Percentiles rank a stretch among this genome's conserved stretches.
These are phyloP conservation scores for Boletus coccyginus DNA, from an alignment of 768 basidiomycete genomes.

Conservation along the genomic window DNA sequence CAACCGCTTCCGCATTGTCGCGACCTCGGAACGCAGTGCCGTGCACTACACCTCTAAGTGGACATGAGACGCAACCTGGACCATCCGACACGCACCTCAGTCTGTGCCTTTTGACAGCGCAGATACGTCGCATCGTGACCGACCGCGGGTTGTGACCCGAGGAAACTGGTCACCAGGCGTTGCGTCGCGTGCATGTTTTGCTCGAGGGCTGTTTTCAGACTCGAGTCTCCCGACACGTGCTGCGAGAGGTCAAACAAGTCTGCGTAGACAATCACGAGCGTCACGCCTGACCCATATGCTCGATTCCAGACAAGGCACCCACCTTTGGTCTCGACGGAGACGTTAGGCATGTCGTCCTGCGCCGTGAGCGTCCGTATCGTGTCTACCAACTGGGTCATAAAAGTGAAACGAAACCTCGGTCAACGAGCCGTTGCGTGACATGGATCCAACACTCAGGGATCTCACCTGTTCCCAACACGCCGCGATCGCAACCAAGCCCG, in stretches of 20 bases:
- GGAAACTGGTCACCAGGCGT: conserved; percentile 56
- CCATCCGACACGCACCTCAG: conserved; percentile 48
- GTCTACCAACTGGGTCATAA: conserved; percentile 53
- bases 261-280: conserved; percentile 4
- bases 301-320: not conserved
- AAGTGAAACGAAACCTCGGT: not conserved
- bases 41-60: conserved; percentile 43
- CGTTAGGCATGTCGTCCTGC: conserved; percentile 46
- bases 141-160: conserved; percentile 34
- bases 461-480: conserved; percentile 79
- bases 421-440: not conserved
- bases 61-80: not conserved
- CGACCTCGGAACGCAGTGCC: conserved; percentile 57
- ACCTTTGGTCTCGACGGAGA: conserved; percentile 45
- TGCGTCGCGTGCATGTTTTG: conserved; percentile 58
- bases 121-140: conserved; percentile 40
- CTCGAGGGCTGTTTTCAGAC: conserved; percentile 43
- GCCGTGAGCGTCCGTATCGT: conserved; percentile 59
- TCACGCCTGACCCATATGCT: not conserved
- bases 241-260: conserved; percentile 33
- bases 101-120: conserved; percentile 52
- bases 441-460: not conserved
- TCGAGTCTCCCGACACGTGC: conserved; percentile 30
- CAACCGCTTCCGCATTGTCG: conserved; percentile 46
- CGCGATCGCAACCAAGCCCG: conserved; percentile 68